A percentile compares a stretch with the other conserved stretches of the same genome.
Conservation (phyloP, 371 early-diverging fungal genomes). For the Modicella reniformis region DNA sequence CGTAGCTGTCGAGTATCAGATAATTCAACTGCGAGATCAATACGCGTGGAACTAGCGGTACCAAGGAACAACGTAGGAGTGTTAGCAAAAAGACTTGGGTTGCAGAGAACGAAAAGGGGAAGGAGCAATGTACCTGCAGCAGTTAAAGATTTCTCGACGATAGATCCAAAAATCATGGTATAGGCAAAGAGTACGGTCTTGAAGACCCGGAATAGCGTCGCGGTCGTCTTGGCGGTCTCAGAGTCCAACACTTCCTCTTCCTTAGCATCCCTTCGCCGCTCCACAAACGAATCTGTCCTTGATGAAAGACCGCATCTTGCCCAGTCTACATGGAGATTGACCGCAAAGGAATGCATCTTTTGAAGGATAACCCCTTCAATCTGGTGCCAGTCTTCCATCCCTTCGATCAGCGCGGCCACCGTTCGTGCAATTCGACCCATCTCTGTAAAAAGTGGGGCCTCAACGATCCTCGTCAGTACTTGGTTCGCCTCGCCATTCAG, state of each 20-base stretch:
- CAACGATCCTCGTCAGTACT: slow-evolving; percentile 25
- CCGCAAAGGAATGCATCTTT: slow-evolving; percentile 42
- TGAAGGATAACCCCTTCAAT: slow-evolving; percentile 23
- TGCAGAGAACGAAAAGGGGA: not conserved
- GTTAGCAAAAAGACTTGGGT: not conserved
- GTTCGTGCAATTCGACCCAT: slow-evolving; percentile 51
- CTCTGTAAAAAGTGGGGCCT: slow-evolving; percentile 35
- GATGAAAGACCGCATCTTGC: slow-evolving; percentile 38
- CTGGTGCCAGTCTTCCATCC: slow-evolving; percentile 30
- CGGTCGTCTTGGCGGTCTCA: slow-evolving; percentile 26
- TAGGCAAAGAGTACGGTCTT: slow-evolving; percentile 51
- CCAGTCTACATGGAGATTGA: slow-evolving; percentile 52
- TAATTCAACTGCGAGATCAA: slow-evolving; percentile 32
- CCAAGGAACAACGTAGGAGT: not conserved
- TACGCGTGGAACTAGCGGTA: slow-evolving; percentile 27
- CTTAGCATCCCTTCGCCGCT: slow-evolving; percentile 3
- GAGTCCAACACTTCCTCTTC: slow-evolving; percentile 19
- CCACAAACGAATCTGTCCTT: slow-evolving; percentile 27
- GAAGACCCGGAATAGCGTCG: slow-evolving; percentile 41
- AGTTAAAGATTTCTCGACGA: slow-evolving; percentile 32
- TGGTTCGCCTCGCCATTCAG: slow-evolving; percentile 23
- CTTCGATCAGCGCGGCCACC: slow-evolving; percentile 37
- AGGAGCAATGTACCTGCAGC: slow-evolving; percentile 25
- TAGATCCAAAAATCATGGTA: slow-evolving; percentile 51
- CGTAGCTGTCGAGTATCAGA: slow-evolving; percentile 51